These are phyloP conservation scores for Saccharomyces mikatae DNA, from an alignment of 805 yeast genomes.

Conservation along the genomic window DNA sequence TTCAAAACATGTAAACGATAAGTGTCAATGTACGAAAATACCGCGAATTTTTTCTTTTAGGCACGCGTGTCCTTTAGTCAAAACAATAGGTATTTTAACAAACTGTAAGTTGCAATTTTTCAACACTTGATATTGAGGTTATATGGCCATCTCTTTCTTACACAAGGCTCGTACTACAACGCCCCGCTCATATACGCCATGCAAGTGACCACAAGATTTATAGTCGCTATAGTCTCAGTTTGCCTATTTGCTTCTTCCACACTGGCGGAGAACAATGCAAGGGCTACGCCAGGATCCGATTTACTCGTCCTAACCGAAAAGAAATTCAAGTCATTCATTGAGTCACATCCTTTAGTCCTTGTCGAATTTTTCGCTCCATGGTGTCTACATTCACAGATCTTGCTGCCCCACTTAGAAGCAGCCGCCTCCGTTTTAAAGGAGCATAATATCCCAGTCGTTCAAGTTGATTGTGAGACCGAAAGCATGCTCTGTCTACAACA, in stretches of 20 bases:
- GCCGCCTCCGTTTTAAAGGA: constrained; percentile 72
- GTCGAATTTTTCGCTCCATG: constrained; percentile 91
- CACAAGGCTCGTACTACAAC: neutral
- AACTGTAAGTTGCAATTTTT: neutral
- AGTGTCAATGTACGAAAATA: neutral
- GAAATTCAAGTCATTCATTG: constrained; percentile 57
- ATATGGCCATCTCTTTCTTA: neutral
- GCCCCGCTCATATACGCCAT: neutral
- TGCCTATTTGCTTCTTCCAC: constrained; percentile 11
- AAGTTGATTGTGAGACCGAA: constrained; percentile 75
- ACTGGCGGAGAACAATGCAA: constrained; percentile 43
- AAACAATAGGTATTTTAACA: neutral
- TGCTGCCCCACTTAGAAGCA: constrained; percentile 65
- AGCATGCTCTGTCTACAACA: constrained; percentile 57
- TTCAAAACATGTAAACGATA: neutral
- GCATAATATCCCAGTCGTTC: constrained; percentile 64
- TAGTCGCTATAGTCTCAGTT: neutral
- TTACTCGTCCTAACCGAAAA: constrained; percentile 68
- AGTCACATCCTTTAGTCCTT: constrained; percentile 65
- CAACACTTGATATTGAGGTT: neutral
- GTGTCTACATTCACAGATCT: constrained; percentile 90
- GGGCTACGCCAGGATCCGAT: constrained; percentile 72
- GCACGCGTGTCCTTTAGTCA: neutral
- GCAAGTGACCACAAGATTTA: neutral
- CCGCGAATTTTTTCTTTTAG: neutral